These are phyloP conservation scores for Vickermania ingenoplastis DNA, from an alignment of 208 protist species.

Conservation along the genomic window DNA sequence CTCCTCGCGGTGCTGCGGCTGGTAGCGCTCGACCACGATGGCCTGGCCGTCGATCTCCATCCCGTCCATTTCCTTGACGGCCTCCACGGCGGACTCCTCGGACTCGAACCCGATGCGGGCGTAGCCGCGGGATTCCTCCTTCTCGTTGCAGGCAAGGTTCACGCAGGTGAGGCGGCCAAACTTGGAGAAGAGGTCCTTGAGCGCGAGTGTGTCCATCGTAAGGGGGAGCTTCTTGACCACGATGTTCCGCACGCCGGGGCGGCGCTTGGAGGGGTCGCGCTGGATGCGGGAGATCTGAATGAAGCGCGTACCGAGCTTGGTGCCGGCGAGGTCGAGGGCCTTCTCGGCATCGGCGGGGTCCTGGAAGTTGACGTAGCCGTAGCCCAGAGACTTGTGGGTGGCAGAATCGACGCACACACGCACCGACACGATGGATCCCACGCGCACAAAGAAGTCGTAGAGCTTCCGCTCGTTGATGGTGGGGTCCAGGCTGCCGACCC, in stretches of 20 bases:
- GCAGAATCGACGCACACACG: constrained; percentile 96
- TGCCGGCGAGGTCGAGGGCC: constrained; percentile 97
- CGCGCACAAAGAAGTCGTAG: constrained; percentile 96
- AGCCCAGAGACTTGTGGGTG: constrained; percentile 96
- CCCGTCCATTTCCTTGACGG: constrained; percentile 82
- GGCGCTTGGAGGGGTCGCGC: constrained; percentile 96
- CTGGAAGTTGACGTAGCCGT: constrained; percentile 99
- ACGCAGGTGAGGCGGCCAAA: constrained; percentile 92
- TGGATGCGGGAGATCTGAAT: constrained; percentile 98
- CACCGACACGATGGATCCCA: constrained; percentile 96
- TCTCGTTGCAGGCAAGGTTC: constrained; percentile 82
- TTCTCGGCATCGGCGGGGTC: constrained; percentile 96
- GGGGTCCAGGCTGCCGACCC: constrained; percentile 96
- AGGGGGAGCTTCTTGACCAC: constrained; percentile 98
- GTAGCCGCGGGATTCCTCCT: constrained; percentile 91
- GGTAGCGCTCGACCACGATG: constrained; percentile 93
- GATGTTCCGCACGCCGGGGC: constrained; percentile 96
- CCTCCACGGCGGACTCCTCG: constrained; percentile 89
- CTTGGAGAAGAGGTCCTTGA: constrained; percentile 91
- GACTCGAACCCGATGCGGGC: constrained; percentile 96
- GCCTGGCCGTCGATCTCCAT: constrained; percentile 81
- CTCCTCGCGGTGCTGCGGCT: constrained; percentile 92
- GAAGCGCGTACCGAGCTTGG: constrained; percentile 86
- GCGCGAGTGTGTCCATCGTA: constrained; percentile 93
- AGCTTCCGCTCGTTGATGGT: constrained; percentile 93